Conservation (phyloP, 305 asterid species). For the Fraxinus velutina region DNA sequence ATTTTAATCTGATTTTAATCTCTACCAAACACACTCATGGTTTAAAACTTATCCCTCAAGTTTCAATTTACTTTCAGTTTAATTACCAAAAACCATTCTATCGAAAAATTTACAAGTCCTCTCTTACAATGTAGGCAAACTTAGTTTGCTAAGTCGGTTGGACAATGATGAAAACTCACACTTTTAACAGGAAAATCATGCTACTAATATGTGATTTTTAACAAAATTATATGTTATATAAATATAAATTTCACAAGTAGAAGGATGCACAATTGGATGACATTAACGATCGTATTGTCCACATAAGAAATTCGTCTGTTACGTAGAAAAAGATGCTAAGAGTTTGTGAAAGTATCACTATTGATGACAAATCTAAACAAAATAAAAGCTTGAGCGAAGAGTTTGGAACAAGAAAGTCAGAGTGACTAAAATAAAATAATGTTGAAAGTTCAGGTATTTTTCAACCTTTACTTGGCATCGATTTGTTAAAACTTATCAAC, state of each 20-base stretch:
- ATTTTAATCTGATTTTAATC: too few relatives aligned
- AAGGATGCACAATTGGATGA: neutral
- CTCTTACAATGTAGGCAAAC: neutral
- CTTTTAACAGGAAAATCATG: too few relatives aligned
- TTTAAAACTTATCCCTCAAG: neutral
- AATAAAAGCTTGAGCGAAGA: too few relatives aligned
- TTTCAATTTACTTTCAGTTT: neutral
- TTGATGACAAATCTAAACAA: neutral
- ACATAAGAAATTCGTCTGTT: neutral
- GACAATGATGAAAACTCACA: too few relatives aligned
- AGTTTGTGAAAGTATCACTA: neutral
- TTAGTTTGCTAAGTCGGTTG: neutral
- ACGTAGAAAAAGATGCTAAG: neutral
- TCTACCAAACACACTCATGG: neutral
- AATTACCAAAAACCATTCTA: neutral
- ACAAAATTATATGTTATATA: neutral
- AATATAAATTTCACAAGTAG: neutral
- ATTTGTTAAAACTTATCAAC: too few relatives aligned
- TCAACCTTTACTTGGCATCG: neutral
- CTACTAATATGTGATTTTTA: too few relatives aligned
- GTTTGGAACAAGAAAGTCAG: neutral
- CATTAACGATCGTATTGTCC: neutral
- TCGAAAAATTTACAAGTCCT: neutral
- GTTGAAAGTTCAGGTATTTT: too few relatives aligned
- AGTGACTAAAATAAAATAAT: too few relatives aligned